A percentile compares a stretch with the other conserved stretches of the same genome.
Conservation (phyloP, 2,329 filamentous ascomycete species). For the Microdochium trichocladiopsis region DNA sequence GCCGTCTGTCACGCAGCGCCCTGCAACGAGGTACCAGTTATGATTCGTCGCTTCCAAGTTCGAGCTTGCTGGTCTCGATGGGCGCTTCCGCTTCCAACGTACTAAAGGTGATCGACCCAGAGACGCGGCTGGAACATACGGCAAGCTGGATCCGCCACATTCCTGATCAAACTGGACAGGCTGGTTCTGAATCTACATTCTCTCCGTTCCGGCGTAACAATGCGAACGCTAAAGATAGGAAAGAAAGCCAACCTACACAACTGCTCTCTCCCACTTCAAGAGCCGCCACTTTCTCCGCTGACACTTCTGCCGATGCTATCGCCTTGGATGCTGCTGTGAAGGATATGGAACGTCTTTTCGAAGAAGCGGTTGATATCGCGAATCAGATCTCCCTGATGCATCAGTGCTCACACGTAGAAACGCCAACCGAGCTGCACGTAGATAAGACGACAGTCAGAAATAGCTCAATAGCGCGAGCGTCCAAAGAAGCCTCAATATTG, state of each 20-base stretch:
- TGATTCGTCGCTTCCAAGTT: not conserved
- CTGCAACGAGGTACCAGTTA: no score
- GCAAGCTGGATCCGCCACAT: conserved; percentile 18
- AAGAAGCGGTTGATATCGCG: conserved; percentile 36
- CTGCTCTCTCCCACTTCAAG: conserved; percentile 4
- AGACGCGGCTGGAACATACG: conserved; percentile 6
- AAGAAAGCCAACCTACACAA: not conserved
- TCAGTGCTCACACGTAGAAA: not conserved
- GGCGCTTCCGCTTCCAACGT: not conserved
- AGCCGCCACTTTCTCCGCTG: conserved; percentile 16
- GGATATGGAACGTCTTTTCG: conserved; percentile 38
- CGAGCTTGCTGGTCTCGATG: not conserved
- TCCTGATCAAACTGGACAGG: conserved; percentile 10
- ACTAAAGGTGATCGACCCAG: no score
- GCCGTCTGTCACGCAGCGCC: no score
- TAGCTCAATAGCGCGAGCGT: not conserved
- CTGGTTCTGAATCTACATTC: not conserved
- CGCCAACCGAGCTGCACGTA: not conserved
- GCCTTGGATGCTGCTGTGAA: conserved; percentile 15
- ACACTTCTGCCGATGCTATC: conserved; percentile 12
- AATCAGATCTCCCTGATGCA: conserved; percentile 22
- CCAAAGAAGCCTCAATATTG: no score
- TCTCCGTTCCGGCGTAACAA: not conserved
- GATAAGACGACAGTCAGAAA: not conserved
- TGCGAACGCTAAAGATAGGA: not conserved